Base-by-base conservation (phyloP, 768 basidiomycete species). In the Exsudoporus frostii region DNA sequence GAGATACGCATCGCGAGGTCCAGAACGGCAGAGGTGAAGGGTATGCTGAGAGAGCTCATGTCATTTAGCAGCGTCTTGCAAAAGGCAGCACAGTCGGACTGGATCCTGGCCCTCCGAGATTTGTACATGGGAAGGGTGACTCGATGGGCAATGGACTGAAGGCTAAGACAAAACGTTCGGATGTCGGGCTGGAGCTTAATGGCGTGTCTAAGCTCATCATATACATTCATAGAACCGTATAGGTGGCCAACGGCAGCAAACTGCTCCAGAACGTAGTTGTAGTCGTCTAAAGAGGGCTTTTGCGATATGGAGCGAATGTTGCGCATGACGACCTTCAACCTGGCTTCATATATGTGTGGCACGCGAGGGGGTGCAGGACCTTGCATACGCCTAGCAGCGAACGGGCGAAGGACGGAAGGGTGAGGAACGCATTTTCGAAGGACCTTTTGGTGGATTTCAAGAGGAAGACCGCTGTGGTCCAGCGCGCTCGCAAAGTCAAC, bases 211-310 rank as follows among this genome's bases (percentile, higher is more conserved):
- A 92, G 66, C 60, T 90, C 88, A 40, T 76, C 68, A 62, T 88
- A 83, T 13, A 91, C 80, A 34, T 78, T 66, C 65, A 80, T 73
- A 25, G 79, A 76, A 10, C 86, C 88, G 20, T 73, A 62, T 59
- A 82, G 74, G 61, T 92, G 79, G n/a, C 90, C 91, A 4, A 83
- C 81, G 0, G 84, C 82, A 32, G 89, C 86, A 54, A 90, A 90
- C 55, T 90, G 87, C 55, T 80, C 77, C 46, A 93, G 66, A 54
- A 93, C 72, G 62, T 84, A 85, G 65, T 91, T 78, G 66, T 87
- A 92, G 66, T 92, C 91, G 3, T 83, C 80, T 48, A 86, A 53
- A 13, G 64, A 61, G 13, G 69, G 78, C 51, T 20, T 80, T 76
- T 40, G 68, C 65, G 50, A 63, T 13, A 78, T 62, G 36, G 75